These are phyloP conservation scores for Abelmoschus esculentus DNA, from an alignment of 345 rosid genomes.

Conservation along the genomic window DNA sequence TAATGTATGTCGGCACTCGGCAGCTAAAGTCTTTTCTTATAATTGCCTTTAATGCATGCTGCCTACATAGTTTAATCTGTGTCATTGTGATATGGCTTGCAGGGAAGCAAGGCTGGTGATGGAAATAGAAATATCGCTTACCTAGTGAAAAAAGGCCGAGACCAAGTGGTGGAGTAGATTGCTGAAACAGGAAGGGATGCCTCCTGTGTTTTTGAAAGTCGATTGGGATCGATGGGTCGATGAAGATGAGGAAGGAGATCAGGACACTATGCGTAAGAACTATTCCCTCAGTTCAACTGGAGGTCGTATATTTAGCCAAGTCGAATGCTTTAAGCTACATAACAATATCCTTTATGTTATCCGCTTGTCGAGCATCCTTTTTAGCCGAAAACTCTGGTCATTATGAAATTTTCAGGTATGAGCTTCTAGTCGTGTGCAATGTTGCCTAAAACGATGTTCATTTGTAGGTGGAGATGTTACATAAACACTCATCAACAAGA, in stretches of 20 bases:
- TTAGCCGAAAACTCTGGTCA: too few species aligned
- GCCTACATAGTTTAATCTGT: background rate
- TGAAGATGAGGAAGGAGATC: slow-evolving; percentile 44
- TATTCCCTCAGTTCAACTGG: background rate
- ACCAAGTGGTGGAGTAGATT: slow-evolving; percentile 53
- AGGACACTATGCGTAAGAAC: slow-evolving; percentile 17
- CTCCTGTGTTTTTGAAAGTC: slow-evolving; percentile 44
- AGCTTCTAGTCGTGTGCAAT: too few species aligned
- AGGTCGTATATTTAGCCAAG: background rate
- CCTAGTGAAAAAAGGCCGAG: slow-evolving; percentile 45
- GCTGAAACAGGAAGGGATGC: slow-evolving; percentile 35
- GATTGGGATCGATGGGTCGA: slow-evolving; percentile 67
- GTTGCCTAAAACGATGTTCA: background rate
- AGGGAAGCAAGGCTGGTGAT: slow-evolving; percentile 49
- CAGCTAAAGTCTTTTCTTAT: background rate
- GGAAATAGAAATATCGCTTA: slow-evolving; percentile 38
- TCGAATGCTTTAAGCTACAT: background rate
- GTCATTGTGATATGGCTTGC: background rate
- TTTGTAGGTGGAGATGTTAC: background rate
- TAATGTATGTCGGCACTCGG: slow-evolving; percentile 23
- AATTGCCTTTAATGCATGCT: background rate
- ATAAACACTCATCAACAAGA: background rate
- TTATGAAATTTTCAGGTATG: too few species aligned
- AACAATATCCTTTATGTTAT: background rate
- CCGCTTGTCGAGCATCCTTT: background rate